Evolutionary conservation across 2,329 filamentous ascomycete species (phyloP).

Genomic region (Oidium heveae): DNA sequence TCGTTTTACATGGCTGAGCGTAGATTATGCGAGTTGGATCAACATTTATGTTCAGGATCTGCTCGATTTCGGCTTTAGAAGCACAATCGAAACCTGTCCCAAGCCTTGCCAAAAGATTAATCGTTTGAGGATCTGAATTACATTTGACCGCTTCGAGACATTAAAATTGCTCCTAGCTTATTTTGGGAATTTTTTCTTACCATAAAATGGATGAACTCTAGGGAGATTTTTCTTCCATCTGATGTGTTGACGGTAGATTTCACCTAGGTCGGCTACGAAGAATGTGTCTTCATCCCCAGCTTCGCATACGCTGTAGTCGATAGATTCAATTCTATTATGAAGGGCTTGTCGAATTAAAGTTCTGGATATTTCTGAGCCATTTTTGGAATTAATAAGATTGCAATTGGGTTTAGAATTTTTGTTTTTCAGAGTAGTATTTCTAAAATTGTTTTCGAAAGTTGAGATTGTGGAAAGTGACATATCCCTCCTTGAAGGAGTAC

Average conservation of each 20-base stretch:
- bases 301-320: slow-evolving; percentile 72
- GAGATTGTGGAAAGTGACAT: slow-evolving; percentile 48
- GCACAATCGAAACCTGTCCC: slow-evolving; percentile 96
- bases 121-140: slow-evolving; percentile 77
- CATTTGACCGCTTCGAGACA: slow-evolving; percentile 64
- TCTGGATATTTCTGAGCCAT: slow-evolving; percentile 28
- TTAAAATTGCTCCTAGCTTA: slow-evolving; percentile 3
- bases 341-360: slow-evolving; percentile 68
- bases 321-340: slow-evolving; percentile 56
- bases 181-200: slow-evolving; percentile 22
- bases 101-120: slow-evolving; percentile 65
- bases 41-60: slow-evolving; percentile 60
- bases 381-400: slow-evolving; percentile 8
- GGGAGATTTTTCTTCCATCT: slow-evolving; percentile 90
- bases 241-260: slow-evolving; percentile 95
- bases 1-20: slow-evolving; percentile 97
- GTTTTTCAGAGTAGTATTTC: slow-evolving; percentile 11
- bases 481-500: slow-evolving; percentile 12
- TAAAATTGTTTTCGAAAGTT: slow-evolving; percentile 19
- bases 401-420: slow-evolving; percentile 10
- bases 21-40: slow-evolving; percentile 89
- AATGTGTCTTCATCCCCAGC: slow-evolving; percentile 93
- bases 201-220: slow-evolving; percentile 89
- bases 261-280: slow-evolving; percentile 91
- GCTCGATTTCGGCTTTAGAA: slow-evolving; percentile 90